Conservation (phyloP, 2,329 filamentous ascomycete genomes). For the Aspergillus hiratsukae region DNA sequence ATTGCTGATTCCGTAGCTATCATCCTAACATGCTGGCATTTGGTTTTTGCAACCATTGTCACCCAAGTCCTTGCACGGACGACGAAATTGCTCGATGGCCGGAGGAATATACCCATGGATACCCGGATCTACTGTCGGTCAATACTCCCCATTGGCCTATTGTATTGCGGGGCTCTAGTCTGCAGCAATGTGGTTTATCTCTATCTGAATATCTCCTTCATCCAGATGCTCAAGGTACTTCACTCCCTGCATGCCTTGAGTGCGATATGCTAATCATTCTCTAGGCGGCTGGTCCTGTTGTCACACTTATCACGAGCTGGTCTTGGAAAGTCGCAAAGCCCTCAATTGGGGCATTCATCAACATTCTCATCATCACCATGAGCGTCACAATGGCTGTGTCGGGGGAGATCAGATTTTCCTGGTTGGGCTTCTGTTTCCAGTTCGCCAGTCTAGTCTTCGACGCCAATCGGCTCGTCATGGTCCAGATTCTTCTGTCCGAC, state of each 20-base stretch:
- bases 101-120: conserved; percentile 92
- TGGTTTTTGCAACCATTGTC: conserved; percentile 82
- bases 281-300: conserved; percentile 87
- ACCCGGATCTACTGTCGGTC: conserved; percentile 81
- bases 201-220: conserved; percentile 90
- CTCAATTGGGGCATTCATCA: conserved; percentile 76
- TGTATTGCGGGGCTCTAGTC: conserved; percentile 92
- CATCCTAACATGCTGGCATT: conserved; percentile 86
- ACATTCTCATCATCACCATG: conserved; percentile 86
- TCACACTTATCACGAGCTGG: conserved; percentile 84
- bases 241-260: conserved; percentile 24
- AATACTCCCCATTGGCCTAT: conserved; percentile 87
- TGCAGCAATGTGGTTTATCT: conserved; percentile 93
- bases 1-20: conserved; percentile 30
- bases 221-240: conserved; percentile 92
- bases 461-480: conserved; percentile 73
- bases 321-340: conserved; percentile 71
- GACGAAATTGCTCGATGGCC: conserved; percentile 79
- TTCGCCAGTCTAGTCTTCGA: conserved; percentile 69
- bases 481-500: conserved; percentile 69
- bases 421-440: conserved; percentile 60
- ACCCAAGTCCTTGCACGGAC: conserved; percentile 87
- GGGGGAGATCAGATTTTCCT: conserved; percentile 82
- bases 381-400: conserved; percentile 88
- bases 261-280: neutral